Evolutionary conservation across 352 stramenopile species (phyloP), one percentile per base, ranked within the genome.

Genomic region (Porosira glacialis): DNA sequence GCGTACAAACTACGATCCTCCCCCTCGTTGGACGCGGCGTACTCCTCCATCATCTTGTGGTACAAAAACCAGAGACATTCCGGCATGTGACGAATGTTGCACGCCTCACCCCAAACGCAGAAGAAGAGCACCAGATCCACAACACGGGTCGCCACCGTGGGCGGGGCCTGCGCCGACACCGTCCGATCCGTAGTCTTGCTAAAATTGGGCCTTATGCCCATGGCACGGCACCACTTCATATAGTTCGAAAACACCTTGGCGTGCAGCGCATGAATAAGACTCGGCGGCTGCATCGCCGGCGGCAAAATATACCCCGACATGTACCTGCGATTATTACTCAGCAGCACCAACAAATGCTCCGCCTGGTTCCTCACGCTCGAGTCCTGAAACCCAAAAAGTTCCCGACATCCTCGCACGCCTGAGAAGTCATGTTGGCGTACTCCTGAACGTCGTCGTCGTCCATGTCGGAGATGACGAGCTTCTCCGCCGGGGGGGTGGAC

Each of bases 21-120:
- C 19, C 38, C 56, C 17, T 48, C 38, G 24, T 58, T 75, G 43
- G 64, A 78, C 38, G 51, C 33, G 35, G 80, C 80, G 65, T 88
- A 90, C 57, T 91, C 86, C 62, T 93, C 83, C 88, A 94, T 94
- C 81, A 92, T 93, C 65, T 94, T 94, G 87, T 99, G 96, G 80
- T 98, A 99, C 24, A 99, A 78, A 75, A 97, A 99, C 85, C 95
- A 98, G 53, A 98, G 62, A 73, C 94, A 98, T 78, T 99, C 96
- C 0, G 96, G 94, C 53, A 97, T 96, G 80, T 99, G 96, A 31
- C 95, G 89, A 58, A 98, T 79, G 85, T 99, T 99, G 61, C 93
- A 96, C 0, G 91, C 91, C 83, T 99, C 96, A 19, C 96, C 96
- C 96, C 96, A 99, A 55, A 99, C 96, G 78, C 97, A 98, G 76